These are phyloP conservation scores for Penicillium sp. DNA, from an alignment of 2,329 filamentous ascomycete species.

Conservation along the genomic window DNA sequence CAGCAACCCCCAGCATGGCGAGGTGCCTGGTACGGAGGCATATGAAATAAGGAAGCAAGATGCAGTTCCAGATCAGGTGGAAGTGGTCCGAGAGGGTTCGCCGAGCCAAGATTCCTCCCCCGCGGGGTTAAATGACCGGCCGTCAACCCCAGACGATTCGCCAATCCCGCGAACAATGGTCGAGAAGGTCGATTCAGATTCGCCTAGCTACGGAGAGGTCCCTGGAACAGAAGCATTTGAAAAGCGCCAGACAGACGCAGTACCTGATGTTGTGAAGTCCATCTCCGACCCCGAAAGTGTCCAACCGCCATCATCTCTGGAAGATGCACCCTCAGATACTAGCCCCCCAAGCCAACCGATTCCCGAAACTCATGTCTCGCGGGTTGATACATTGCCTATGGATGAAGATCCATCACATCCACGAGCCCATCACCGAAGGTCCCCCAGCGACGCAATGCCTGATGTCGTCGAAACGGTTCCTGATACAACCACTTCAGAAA, in stretches of 20 bases:
- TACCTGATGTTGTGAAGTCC: slow-evolving; percentile 61
- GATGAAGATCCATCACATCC: slow-evolving; percentile 36
- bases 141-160: slow-evolving; percentile 56
- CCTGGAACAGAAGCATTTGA: slow-evolving; percentile 64
- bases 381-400: slow-evolving; percentile 45
- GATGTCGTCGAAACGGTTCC: slow-evolving; percentile 48
- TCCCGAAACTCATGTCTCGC: slow-evolving; percentile 51
- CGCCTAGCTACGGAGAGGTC: slow-evolving; percentile 63
- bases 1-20: slow-evolving; percentile 61
- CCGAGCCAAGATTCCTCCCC: slow-evolving; percentile 46
- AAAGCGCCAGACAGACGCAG: slow-evolving; percentile 61
- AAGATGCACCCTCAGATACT: slow-evolving; percentile 26
- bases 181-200: slow-evolving; percentile 62
- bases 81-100: slow-evolving; percentile 56
- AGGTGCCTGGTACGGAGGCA: slow-evolving; percentile 64
- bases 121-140: slow-evolving; percentile 48
- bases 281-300: slow-evolving; percentile 47
- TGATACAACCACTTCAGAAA: slow-evolving; percentile 55
- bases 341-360: slow-evolving; percentile 28
- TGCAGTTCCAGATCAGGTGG: slow-evolving; percentile 67
- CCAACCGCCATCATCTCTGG: slow-evolving; percentile 18
- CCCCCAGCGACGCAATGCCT: slow-evolving; percentile 48
- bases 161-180: slow-evolving; percentile 64
- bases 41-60: slow-evolving; percentile 63
- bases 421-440: slow-evolving; percentile 46